Conservation (phyloP, 73 alveolate species). For the Loxodes magnus region DNA sequence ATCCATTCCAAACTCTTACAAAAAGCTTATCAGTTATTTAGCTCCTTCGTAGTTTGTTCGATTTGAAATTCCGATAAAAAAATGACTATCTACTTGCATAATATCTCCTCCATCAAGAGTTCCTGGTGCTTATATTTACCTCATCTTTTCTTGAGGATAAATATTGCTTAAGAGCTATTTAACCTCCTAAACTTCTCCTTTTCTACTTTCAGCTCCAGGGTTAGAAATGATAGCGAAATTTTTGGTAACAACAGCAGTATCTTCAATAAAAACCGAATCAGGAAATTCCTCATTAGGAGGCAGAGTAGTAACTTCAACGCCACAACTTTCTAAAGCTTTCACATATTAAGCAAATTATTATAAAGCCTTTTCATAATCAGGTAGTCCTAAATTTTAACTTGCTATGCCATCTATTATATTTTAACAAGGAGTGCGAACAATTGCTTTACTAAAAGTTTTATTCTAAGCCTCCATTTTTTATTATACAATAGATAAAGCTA, state of each 20-base stretch:
- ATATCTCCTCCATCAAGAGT: slow-evolving; percentile 17
- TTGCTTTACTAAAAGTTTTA: slow-evolving; percentile 3
- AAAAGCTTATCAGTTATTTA: neutral
- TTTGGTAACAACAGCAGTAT: slow-evolving; percentile 2
- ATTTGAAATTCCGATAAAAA: slow-evolving; percentile 5
- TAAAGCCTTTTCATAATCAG: slow-evolving; percentile 9
- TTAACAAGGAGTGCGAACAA: slow-evolving; percentile 4
- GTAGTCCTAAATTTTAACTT: neutral
- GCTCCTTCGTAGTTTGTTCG: slow-evolving; percentile 16
- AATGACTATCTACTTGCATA: slow-evolving; percentile 2
- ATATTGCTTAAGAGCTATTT: neutral
- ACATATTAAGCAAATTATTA: too few species aligned
- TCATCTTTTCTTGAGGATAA: neutral
- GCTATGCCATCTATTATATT: slow-evolving; percentile 4
- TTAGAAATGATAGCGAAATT: neutral
- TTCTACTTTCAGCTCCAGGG: slow-evolving; percentile 14
- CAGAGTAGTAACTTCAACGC: neutral
- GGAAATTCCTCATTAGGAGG: slow-evolving; percentile 11
- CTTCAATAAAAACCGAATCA: slow-evolving; percentile 16
- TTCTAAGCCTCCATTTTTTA: too few species aligned
- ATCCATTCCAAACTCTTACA: neutral
- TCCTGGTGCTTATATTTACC: neutral
- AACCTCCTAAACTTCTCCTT: slow-evolving; percentile 9
- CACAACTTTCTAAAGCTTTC: slow-evolving; percentile 1
- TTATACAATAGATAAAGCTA: too few species aligned